Base-by-base conservation (phyloP, 768 basidiomycete genomes). In the Lactifluus hygrophoroides region DNA sequence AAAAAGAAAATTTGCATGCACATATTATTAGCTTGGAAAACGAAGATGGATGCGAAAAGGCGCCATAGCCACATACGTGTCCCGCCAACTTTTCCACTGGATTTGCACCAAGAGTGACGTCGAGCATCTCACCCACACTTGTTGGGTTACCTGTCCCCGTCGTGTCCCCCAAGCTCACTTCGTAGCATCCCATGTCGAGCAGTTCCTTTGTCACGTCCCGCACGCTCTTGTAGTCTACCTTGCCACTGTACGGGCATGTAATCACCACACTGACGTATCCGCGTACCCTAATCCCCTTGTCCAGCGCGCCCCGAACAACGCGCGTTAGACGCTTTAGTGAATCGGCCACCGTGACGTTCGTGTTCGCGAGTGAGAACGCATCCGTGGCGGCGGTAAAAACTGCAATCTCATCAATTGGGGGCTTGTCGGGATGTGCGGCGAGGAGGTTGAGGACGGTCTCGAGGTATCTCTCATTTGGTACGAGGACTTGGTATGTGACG, bases 351-450 rank as follows among this genome's bases (percentile, higher is more conserved):
- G 84, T 81, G 45, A 78, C 83, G 66, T 94, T 93, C 9, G 90
- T 85, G 71, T 96, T 97, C 8, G 90, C 91, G 49, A 79, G 77
- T 8, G 84, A 82, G 71, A 97, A 97, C 0, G 81, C 80, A 64
- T 97, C 91, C 0, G 93, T 88, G 0, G 93, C 90, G 0, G 90
- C 86, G 17, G 89, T 86, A 71, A 97, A 95, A 54, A 98, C 80
- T 7, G 93, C 82, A 27, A 98, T 83, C 68, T 96, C 94, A 67
- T 90, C 81, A 0, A 90, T 82, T 5, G 84, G 76, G 0, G 81
- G 80, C 3, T 79, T 74, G 66, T 64, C 42, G 21, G 64, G 60
- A 7, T 66, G 42, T 0, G 70, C 56, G 1, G 74, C 68, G 50
- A 91, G 80, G 11, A 91, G 71, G 2, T 73, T 66, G 27, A 90